Evolutionary conservation across 441 rosid genomes (phyloP).

Genomic region (Brassica balearica): DNA sequence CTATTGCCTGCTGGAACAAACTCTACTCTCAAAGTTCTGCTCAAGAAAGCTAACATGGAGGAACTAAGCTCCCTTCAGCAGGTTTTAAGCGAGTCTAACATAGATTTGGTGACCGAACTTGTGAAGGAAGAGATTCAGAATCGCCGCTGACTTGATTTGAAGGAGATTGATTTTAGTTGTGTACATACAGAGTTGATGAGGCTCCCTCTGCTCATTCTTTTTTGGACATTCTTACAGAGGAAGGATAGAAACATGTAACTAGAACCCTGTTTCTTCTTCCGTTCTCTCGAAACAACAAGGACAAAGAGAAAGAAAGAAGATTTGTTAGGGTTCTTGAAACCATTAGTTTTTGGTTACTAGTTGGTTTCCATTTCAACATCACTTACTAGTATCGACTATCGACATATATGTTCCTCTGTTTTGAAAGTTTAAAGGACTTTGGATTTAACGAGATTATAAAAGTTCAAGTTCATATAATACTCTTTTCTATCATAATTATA

Average conservation of each 20-base stretch:
- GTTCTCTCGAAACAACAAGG: not conserved
- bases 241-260: constrained; percentile 25
- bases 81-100: constrained; percentile 51
- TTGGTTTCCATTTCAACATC: not conserved
- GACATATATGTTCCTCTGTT: not conserved
- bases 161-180: constrained; percentile 31
- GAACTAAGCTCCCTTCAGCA: constrained; percentile 63
- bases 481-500: too few relatives aligned
- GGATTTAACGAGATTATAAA: not conserved
- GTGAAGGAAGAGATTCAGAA: constrained; percentile 67
- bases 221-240: constrained; percentile 42
- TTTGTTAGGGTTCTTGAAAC: constrained; percentile 22
- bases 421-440: not conserved
- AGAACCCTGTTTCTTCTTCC: not conserved
- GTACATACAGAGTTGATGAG: constrained; percentile 39
- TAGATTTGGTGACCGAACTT: constrained; percentile 56
- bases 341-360: constrained; percentile 39
- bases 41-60: constrained; percentile 80
- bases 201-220: constrained; percentile 37
- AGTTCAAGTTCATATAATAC: not conserved
- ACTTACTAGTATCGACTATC: not conserved
- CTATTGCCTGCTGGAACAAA: constrained; percentile 48
- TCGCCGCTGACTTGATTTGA: constrained; percentile 44
- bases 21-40: constrained; percentile 55
- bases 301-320: constrained; percentile 16